Conservation (phyloP, 768 basidiomycete species). For the Leccinum broughii region DNA sequence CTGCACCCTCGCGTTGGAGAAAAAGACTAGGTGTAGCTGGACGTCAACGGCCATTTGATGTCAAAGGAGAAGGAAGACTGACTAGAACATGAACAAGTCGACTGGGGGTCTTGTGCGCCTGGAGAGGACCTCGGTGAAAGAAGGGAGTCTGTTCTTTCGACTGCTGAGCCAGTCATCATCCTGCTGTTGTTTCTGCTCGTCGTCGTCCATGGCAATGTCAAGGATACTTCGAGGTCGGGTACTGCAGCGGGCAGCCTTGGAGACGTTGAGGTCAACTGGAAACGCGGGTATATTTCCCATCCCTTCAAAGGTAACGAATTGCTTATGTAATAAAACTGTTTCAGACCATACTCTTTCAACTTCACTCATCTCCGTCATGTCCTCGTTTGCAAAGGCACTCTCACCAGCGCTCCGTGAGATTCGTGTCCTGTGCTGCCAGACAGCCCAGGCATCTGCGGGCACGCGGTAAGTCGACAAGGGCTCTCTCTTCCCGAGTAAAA, state of each 20-base stretch:
- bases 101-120: constrained; percentile 91
- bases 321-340: constrained; percentile 29
- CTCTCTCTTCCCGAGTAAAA: background rate
- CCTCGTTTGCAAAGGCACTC: constrained; percentile 67
- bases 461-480: constrained; percentile 55
- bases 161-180: constrained; percentile 78
- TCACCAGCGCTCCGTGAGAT: constrained; percentile 80
- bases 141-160: constrained; percentile 78
- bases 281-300: constrained; percentile 11
- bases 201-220: constrained; percentile 48
- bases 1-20: constrained; percentile 91
- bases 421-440: constrained; percentile 78
- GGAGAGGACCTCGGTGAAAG: constrained; percentile 88
- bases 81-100: constrained; percentile 99
- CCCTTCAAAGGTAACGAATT: constrained; percentile 8
- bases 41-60: constrained; percentile 7
- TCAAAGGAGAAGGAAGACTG: constrained; percentile 37
- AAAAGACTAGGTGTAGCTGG: constrained; percentile 63
- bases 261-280: constrained; percentile 21
- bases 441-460: constrained; percentile 72
- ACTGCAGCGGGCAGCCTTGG: constrained; percentile 18
- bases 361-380: constrained; percentile 44
- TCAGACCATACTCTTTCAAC: background rate
- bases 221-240: constrained; percentile 7
- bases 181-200: constrained; percentile 52